Evolutionary conservation across 2,329 filamentous ascomycete species (phyloP).

Genomic region (Cryphonectria japonica): DNA sequence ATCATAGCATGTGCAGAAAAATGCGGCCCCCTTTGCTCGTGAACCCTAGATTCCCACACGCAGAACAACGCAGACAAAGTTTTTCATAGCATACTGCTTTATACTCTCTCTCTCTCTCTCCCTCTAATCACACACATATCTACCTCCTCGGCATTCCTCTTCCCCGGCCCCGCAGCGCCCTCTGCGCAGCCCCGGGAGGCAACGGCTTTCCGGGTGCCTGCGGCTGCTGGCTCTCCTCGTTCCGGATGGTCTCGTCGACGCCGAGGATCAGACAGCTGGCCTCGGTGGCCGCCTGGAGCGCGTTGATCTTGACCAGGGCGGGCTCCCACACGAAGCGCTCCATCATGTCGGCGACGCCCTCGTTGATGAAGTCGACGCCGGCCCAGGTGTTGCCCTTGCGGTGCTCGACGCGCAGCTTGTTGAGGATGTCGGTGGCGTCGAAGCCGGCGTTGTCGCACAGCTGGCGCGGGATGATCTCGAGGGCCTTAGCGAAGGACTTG

Average conservation of each 20-base stretch:
- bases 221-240: conserved; percentile 87
- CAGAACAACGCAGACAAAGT: no score
- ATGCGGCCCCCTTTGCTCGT: background rate
- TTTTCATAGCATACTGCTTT: background rate
- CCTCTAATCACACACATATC: conserved; percentile 14
- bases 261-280: conserved; percentile 93
- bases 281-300: conserved; percentile 93
- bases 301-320: conserved; percentile 93
- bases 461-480: conserved; percentile 95
- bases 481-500: conserved; percentile 95
- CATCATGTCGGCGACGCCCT: conserved; percentile 94
- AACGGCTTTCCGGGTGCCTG: conserved; percentile 78
- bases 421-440: conserved; percentile 96
- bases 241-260: conserved; percentile 98
- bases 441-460: conserved; percentile 98
- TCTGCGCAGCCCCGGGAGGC: conserved; percentile 82
- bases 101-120: background rate
- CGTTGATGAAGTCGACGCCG: conserved; percentile 91
- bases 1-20: conserved; percentile 28
- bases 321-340: conserved; percentile 98
- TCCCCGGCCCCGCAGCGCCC: conserved; percentile 81
- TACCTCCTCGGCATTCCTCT: conserved; percentile 88
- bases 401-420: conserved; percentile 94
- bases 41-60: background rate
- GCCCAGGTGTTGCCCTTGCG: conserved; percentile 92